Conservation (phyloP, 306 rosid species). For the Quillaja saponaria region DNA sequence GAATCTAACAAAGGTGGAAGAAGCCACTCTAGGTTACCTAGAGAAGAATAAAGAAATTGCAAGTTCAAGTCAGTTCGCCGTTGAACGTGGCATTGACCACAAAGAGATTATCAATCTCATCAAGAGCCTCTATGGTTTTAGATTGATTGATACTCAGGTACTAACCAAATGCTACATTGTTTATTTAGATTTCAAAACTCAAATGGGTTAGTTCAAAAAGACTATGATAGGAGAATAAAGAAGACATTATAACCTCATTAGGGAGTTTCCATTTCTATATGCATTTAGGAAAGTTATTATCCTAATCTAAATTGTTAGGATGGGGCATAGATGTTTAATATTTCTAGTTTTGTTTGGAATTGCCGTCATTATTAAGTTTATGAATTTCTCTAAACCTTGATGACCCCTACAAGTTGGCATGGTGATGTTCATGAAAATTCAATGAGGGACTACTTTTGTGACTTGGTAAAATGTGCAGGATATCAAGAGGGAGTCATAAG, state of each 20-base stretch:
- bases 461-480: constrained; percentile 50
- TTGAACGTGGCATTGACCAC: constrained; percentile 56
- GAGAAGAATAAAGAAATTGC: constrained; percentile 47
- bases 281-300: too few relatives aligned
- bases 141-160: constrained; percentile 71
- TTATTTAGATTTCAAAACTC: not conserved
- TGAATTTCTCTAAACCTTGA: too few relatives aligned
- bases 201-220: too few relatives aligned
- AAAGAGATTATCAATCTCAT: constrained; percentile 66
- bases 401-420: too few relatives aligned
- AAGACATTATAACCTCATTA: too few relatives aligned
- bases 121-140: constrained; percentile 81
- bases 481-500: constrained; percentile 72
- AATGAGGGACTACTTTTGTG: not conserved
- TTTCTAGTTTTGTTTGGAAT: not conserved
- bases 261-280: too few relatives aligned
- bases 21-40: constrained; percentile 61
- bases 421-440: not conserved
- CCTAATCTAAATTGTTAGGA: not conserved
- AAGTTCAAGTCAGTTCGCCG: constrained; percentile 75
- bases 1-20: constrained; percentile 83
- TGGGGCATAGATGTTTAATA: not conserved
- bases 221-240: too few relatives aligned
- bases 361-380: too few relatives aligned
- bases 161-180: constrained; percentile 3